These are phyloP conservation scores for Pleurotus citrinopileatus DNA, from an alignment of 768 basidiomycete genomes.

Conservation along the genomic window DNA sequence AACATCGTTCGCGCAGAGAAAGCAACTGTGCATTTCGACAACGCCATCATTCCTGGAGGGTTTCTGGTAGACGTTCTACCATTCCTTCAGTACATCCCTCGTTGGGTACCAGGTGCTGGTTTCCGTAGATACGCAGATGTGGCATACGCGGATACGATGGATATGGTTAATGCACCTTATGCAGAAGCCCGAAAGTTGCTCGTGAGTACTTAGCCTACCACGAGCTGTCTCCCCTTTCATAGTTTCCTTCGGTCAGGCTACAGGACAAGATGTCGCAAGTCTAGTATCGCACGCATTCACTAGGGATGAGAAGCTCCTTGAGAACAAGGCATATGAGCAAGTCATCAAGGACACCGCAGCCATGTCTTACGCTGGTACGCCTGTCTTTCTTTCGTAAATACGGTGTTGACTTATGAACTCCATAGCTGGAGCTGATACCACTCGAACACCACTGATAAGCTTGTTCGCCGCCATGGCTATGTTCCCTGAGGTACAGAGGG, in stretches of 20 bases:
- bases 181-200: neutral
- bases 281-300: too few species aligned
- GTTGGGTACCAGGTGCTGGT: constrained; percentile 37
- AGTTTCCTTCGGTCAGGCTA: neutral
- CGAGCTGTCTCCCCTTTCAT: neutral
- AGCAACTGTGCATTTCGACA: constrained; percentile 25
- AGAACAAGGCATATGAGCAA: too few species aligned
- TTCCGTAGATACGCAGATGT: constrained; percentile 26
- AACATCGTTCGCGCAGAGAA: constrained; percentile 31
- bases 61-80: constrained; percentile 30
- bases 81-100: constrained; percentile 30
- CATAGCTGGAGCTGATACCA: neutral
- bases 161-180: neutral
- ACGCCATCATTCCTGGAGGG: constrained; percentile 29
- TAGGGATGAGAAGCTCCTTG: too few species aligned
- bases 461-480: constrained; percentile 36
- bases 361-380: neutral
- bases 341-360: too few species aligned
- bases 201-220: neutral
- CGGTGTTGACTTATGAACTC: neutral
- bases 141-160: constrained; percentile 6
- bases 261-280: neutral
- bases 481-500: constrained; percentile 33
- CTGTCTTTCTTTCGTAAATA: neutral
- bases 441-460: neutral